Percentiles rank a stretch among this genome's conserved stretches.
phyloP scores from a whole-genome alignment of 768 basidiomycete genomes.

The Termitomyces sp. region DNA sequence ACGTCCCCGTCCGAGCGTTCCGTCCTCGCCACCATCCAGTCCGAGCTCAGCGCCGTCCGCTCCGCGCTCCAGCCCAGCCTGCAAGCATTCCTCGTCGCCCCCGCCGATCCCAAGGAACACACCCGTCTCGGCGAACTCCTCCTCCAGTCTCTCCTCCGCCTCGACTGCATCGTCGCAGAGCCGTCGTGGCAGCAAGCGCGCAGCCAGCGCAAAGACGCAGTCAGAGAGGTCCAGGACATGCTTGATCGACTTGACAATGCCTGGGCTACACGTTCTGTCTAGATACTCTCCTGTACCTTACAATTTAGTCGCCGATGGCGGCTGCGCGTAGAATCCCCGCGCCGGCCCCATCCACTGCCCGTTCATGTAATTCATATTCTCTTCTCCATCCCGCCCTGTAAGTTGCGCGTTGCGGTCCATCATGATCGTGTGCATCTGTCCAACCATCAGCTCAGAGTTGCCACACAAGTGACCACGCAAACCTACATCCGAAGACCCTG shows the following conservation, averaged over 20 bases:
- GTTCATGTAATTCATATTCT: slow-evolving; percentile 11
- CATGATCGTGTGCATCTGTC: slow-evolving; percentile 64
- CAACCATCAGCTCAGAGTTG: neutral
- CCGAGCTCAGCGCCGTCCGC: slow-evolving; percentile 50
- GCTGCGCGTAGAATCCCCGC: slow-evolving; percentile 13
- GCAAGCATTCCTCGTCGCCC: slow-evolving; percentile 42
- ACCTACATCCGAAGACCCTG: slow-evolving; percentile 82
- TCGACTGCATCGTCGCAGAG: slow-evolving; percentile 78
- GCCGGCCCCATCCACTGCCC: slow-evolving; percentile 12
- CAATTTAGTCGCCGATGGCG: slow-evolving; percentile 26
- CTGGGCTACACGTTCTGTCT: slow-evolving; percentile 35
- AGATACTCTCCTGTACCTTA: slow-evolving; percentile 12
- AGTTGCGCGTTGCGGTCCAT: slow-evolving; percentile 66
- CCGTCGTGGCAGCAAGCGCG: slow-evolving; percentile 76
- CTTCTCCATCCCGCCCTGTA: slow-evolving; percentile 33
- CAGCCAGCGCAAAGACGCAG: slow-evolving; percentile 77
- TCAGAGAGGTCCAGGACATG: slow-evolving; percentile 77
- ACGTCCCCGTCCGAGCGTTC: slow-evolving; percentile 38
- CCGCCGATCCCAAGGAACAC: slow-evolving; percentile 32
- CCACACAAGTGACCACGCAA: slow-evolving; percentile 15
- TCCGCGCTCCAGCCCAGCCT: slow-evolving; percentile 50
- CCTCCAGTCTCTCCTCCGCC: slow-evolving; percentile 78
- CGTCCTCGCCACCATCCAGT: slow-evolving; percentile 47
- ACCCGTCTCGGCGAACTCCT: slow-evolving; percentile 75
- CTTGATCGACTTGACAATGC: slow-evolving; percentile 76